Conservation (phyloP, 169 alveolate species). For the Sarcocystis neurona region DNA sequence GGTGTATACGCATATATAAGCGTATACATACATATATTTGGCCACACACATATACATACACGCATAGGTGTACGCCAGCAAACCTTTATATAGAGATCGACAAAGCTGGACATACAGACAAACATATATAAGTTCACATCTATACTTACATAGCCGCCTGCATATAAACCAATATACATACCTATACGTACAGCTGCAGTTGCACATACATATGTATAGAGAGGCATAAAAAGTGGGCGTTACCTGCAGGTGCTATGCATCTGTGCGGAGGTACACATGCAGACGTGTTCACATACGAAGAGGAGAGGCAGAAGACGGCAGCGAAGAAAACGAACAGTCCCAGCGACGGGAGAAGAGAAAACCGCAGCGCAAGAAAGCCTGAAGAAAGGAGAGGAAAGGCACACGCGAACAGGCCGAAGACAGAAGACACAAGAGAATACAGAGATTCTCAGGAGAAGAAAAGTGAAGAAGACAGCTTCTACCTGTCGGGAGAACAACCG, state of each 20-base stretch:
- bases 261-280: neutral
- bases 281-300: neutral
- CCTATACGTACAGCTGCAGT: neutral
- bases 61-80: neutral
- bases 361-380: neutral
- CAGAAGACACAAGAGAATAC: neutral
- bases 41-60: neutral
- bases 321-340: neutral
- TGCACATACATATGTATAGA: neutral
- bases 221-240: neutral
- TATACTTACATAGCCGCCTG: no score
- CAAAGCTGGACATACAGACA: neutral
- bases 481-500: conserved; percentile 61
- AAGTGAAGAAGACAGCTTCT: no score
- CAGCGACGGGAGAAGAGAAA: neutral
- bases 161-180: neutral
- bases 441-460: no score
- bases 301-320: neutral
- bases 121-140: neutral
- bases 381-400: neutral
- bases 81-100: neutral
- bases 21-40: neutral
- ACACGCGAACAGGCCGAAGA: neutral
- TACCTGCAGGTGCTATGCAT: neutral
- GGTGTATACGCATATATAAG: neutral